Conservation (phyloP, 2,329 filamentous ascomycete species). For the Colletotrichum sp. region DNA sequence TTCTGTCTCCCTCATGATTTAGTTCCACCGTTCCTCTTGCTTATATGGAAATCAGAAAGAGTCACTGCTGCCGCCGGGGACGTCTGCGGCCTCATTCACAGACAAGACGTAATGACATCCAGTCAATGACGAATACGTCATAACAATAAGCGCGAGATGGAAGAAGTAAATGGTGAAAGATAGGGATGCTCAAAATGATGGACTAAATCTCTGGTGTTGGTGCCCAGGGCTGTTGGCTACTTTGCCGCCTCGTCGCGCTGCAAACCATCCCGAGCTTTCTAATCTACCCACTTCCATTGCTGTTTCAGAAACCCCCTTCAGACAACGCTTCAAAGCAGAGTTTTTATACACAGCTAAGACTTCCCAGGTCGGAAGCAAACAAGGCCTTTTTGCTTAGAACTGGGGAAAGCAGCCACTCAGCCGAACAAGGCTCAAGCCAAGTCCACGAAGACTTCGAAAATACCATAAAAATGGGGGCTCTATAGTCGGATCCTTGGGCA, state of each 20-base stretch:
- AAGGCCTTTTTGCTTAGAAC: background rate
- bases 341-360: background rate
- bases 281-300: background rate
- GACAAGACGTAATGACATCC: fast-evolving
- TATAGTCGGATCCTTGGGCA: background rate
- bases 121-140: background rate
- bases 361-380: background rate
- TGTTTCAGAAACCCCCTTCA: fast-evolving
- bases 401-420: fast-evolving
- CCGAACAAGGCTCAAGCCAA: background rate
- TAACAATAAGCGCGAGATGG: background rate
- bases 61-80: no score
- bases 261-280: background rate
- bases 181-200: background rate
- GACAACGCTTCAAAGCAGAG: fast-evolving
- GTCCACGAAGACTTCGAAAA: fast-evolving
- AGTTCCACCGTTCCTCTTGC: fast-evolving
- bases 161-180: fast-evolving
- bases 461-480: background rate
- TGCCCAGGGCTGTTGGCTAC: background rate
- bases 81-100: no score
- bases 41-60: no score
- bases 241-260: background rate
- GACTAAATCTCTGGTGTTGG: fast-evolving
- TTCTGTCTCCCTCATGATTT: no score